phyloP scores from a whole-genome alignment of 306 rosid genomes.

The Acacia melanoxylon region DNA sequence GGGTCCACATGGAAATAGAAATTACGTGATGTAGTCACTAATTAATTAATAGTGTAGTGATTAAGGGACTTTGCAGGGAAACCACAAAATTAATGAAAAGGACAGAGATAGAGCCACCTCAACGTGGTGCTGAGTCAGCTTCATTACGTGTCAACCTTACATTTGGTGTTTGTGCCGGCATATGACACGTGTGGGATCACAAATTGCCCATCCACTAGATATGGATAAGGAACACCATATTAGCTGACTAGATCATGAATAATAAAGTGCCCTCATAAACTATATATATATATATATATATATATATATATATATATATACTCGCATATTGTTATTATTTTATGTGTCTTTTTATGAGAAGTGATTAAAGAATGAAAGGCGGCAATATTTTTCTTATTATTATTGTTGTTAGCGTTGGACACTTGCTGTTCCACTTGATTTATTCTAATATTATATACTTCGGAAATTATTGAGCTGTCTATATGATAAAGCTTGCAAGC shows the following conservation, averaged over 20 bases:
- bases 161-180: not conserved
- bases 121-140: constrained; percentile 18
- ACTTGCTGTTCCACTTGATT: not conserved
- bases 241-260: not conserved
- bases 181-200: not conserved
- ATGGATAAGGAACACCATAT: not conserved
- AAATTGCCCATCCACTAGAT: not conserved
- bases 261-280: not conserved
- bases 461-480: not conserved
- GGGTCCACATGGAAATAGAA: not conserved
- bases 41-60: not conserved
- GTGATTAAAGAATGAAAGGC: not conserved
- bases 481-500: not conserved
- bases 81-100: not conserved
- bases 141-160: not conserved
- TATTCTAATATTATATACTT: not conserved
- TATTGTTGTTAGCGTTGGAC: not conserved
- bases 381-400: not conserved
- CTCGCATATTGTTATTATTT: no score
- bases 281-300: no score
- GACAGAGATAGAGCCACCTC: not conserved
- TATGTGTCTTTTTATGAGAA: not conserved
- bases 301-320: no score
- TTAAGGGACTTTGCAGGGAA: not conserved
- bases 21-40: not conserved